Conservation (phyloP, 108 stramenopile genomes). For the Pseudonitzschia delicatissima region DNA sequence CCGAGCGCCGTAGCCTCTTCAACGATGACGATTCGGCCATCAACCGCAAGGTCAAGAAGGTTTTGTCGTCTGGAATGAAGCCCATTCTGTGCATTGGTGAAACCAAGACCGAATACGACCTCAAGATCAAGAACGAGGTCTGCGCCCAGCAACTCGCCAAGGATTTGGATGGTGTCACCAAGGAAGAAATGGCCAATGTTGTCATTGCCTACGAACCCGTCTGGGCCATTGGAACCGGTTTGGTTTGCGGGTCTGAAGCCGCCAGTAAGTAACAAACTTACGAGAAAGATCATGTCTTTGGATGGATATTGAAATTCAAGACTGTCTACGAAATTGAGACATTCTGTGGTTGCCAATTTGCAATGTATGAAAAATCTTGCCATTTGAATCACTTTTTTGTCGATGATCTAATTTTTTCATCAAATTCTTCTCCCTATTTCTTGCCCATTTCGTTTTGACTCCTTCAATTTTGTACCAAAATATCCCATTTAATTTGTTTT, state of each 20-base stretch:
- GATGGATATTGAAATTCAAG: background rate
- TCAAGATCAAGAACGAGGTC: conserved; percentile 82
- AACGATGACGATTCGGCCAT: conserved; percentile 90
- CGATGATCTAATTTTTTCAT: background rate
- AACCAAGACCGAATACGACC: conserved; percentile 91
- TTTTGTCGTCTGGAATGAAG: conserved; percentile 87
- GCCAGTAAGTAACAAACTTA: conserved; percentile 29
- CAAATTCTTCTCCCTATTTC: background rate
- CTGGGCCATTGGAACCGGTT: conserved; percentile 95
- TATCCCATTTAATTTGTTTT: background rate
- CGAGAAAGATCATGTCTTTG: background rate
- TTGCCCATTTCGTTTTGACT: conserved; percentile 15
- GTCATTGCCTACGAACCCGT: conserved; percentile 98
- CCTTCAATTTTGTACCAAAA: background rate
- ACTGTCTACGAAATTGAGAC: too few species aligned
- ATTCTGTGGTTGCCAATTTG: too few species aligned
- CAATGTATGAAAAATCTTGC: too few species aligned
- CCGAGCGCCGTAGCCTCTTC: conserved; percentile 92
- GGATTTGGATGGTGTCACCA: conserved; percentile 66
- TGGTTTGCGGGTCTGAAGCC: conserved; percentile 74
- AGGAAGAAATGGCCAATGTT: conserved; percentile 79
- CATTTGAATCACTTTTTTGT: too few species aligned
- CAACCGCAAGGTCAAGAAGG: conserved; percentile 84
- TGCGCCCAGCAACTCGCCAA: conserved; percentile 89
- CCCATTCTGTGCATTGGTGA: conserved; percentile 98